These are phyloP conservation scores for Puccinia hordei DNA, from an alignment of 1,284 basidiomycete species.

Conservation along the genomic window DNA sequence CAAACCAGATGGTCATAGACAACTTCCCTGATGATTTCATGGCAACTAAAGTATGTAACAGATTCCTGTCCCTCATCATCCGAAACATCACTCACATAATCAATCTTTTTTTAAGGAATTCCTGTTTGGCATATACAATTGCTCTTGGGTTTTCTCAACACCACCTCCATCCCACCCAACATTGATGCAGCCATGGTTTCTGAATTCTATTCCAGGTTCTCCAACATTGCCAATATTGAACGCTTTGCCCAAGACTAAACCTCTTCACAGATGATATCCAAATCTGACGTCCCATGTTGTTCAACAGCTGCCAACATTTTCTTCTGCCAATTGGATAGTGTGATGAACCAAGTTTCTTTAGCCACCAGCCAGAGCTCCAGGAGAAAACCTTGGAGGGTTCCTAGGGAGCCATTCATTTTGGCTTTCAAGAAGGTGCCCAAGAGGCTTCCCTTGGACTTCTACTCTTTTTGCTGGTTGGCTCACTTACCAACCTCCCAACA, in stretches of 20 bases:
- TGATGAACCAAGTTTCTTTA: not conserved
- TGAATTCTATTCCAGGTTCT: slow-evolving; percentile 7
- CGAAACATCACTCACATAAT: not conserved
- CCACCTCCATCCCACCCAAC: not conserved
- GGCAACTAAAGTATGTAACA: not conserved
- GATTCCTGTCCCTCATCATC: not conserved
- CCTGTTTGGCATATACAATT: not conserved
- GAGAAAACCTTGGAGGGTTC: not conserved
- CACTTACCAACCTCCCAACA: not conserved
- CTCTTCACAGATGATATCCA: not conserved
- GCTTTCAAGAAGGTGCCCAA: not conserved
- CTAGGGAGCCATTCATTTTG: not conserved
- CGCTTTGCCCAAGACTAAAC: not conserved
- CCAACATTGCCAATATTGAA: not conserved
- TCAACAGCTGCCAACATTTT: slow-evolving; percentile 16
- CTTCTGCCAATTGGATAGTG: slow-evolving; percentile 1
- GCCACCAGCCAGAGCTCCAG: not conserved
- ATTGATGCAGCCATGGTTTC: not conserved
- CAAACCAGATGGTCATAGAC: not conserved
- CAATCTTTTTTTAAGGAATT: not conserved
- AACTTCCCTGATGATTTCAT: not conserved
- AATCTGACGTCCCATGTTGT: slow-evolving; percentile 13
- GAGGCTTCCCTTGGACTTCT: slow-evolving; percentile 32
- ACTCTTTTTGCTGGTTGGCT: not conserved
- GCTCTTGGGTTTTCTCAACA: not conserved